Base-by-base conservation (phyloP, 805 yeast species). In the Yamadazyma kitorensis region DNA sequence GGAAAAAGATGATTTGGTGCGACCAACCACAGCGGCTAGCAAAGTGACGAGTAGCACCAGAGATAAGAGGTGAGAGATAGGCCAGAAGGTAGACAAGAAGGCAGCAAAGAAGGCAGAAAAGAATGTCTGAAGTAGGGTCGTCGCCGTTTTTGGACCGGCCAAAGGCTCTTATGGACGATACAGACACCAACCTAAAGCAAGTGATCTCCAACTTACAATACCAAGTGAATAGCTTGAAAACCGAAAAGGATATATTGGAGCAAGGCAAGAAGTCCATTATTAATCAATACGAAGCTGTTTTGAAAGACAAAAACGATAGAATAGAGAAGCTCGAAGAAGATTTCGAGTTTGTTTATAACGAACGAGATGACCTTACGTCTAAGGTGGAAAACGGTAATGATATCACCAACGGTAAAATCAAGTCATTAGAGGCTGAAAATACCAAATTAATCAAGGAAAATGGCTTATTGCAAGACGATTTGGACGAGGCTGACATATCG, bases 281-380 rank as follows among this genome's bases (percentile, higher is more conserved):
- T 9, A 38, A 17, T 12, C 44, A 54, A 17, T 58, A 54, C 36
- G 68, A 63, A 32, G 48, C 37, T 29, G 41, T 62, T 6, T 39
- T 65, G 10, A 36, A 43, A 9, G 44, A 51, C 22, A 66, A 67
- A 41, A 58, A 55, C 37, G 61, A 60, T 24, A 62, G 56, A 28
- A 46, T 56, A 31, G 48, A 49, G 18, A 52, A 48, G 20, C 47
- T 68, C 10, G 62, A 66, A 41, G 48, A 51, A 18, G 62, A 61
- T 40, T 58, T 68, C 28, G 66, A 63, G 33, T 66, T 39, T 37
- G 34, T 65, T 8, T 61, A 54, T 34, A 54, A 54, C 20, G 65
- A 64, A 36, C 50, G 65, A 34, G 51, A 55, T 19, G 55, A 57
- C 29, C 43, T 56, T 21, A 53, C 56, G 13, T 57, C 63, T 17